Conservation (phyloP, 2,329 filamentous ascomycete genomes). For the Pseudonectria foliicola region DNA sequence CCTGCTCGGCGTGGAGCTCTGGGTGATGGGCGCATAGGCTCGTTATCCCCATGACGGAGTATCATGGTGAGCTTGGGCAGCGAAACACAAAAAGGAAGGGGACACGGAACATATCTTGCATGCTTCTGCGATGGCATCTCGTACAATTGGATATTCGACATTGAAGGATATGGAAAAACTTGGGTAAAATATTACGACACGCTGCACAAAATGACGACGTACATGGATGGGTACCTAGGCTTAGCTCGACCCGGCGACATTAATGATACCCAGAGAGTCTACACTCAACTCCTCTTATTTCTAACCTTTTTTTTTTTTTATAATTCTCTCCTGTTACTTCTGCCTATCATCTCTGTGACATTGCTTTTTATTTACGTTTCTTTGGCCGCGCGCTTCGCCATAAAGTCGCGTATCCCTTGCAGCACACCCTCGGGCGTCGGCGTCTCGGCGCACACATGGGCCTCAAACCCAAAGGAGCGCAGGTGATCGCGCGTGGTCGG, state of each 20-base stretch:
- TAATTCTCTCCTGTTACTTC: not conserved
- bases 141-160: too few species aligned
- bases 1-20: conserved; percentile 83
- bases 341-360: too few species aligned
- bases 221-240: too few species aligned
- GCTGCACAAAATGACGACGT: too few species aligned
- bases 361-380: too few species aligned
- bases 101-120: too few species aligned
- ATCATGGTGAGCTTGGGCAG: not conserved
- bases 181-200: too few species aligned
- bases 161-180: not conserved
- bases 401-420: conserved; percentile 51
- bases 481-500: conserved; percentile 83
- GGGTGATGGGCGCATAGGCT: conserved; percentile 64
- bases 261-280: conserved; percentile 23
- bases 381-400: conserved; percentile 1
- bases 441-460: conserved; percentile 72
- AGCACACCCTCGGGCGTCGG: conserved; percentile 77
- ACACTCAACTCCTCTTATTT: conserved; percentile 15
- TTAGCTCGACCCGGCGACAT: not conserved
- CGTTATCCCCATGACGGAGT: not conserved
- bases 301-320: conserved; percentile 9
- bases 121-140: too few species aligned
- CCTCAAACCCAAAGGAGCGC: conserved; percentile 56
- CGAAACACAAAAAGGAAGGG: not conserved